Base-by-base conservation (phyloP, 2,329 filamentous ascomycete genomes). In the Aspergillus pseudoterreus region DNA sequence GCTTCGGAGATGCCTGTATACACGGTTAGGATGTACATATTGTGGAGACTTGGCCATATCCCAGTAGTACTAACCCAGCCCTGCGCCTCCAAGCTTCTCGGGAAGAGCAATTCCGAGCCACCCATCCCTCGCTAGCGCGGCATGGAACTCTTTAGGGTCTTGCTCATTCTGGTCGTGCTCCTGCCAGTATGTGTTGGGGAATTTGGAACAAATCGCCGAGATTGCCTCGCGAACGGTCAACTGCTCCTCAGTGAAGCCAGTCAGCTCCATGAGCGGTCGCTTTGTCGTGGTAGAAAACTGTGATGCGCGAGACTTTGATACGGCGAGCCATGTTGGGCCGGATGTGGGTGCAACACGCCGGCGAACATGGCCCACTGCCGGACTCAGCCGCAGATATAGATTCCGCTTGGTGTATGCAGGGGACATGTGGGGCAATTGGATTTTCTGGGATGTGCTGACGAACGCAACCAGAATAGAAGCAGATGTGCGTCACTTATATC, bases 81-180 rank as follows among this genome's bases (percentile, higher is more conserved):
- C 88, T 1, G 87, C 80, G 0, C 89, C 90, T 3, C 90, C 89
- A 0, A 90, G 78, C 0, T 81, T 76, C 64, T 91, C 87, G 0
- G 88, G 88, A 3, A 94, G 73, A 0, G 88, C 88, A 58, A 92
- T 91, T 2, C 89, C 89, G 38, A 94, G 80, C 87, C 88, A 94
- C 6, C 90, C 88, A 57, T 85, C 86, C 50, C 82, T 81, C 6
- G 89, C 86, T 8, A 94, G 71, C 0, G 86, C 86, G 0, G 85
- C 81, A 66, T 94, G 88, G 38, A 95, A 84, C 33, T 90, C 87
- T 46, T 82, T 79, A 0, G 89, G 90, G 66, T 92, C 87, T 52
- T 82, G 76, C 56, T 84, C 85, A 4, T 78, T 78, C 57, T 88
- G 81, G 64, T 94, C 89, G 57, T 77, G 85, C 48, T 87, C 80